phyloP scores from a whole-genome alignment of 2,329 filamentous ascomycete species.

The Epichloe hybrida region DNA sequence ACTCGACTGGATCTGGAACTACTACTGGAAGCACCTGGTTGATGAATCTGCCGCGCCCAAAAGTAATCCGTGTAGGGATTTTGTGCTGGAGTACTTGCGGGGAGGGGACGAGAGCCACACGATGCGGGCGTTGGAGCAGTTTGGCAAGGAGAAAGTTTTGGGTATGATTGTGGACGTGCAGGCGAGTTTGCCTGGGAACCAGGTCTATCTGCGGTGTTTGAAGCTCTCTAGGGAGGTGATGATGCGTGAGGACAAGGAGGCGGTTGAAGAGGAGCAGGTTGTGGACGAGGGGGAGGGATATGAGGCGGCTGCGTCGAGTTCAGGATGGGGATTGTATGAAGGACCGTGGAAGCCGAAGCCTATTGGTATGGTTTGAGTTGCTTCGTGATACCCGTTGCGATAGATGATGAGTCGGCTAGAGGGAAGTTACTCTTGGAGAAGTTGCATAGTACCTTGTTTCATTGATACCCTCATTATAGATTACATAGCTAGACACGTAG shows the following conservation, averaged over 20 bases:
- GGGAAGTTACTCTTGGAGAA: background rate
- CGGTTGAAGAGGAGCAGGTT: slow-evolving; percentile 4
- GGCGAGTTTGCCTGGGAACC: slow-evolving; percentile 26
- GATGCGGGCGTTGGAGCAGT: slow-evolving; percentile 20
- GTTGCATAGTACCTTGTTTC: background rate
- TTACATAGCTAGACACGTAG: background rate
- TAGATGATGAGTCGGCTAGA: background rate
- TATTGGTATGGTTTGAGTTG: slow-evolving; percentile 36
- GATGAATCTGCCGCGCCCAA: slow-evolving; percentile 10
- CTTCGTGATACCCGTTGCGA: background rate
- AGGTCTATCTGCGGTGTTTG: slow-evolving; percentile 29
- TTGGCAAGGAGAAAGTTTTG: slow-evolving; percentile 24
- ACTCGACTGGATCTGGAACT: slow-evolving; percentile 75
- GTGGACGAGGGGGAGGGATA: slow-evolving; percentile 4
- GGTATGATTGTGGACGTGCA: slow-evolving; percentile 25
- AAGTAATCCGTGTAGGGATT: slow-evolving; percentile 18
- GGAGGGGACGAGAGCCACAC: slow-evolving; percentile 18
- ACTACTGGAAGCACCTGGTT: slow-evolving; percentile 58
- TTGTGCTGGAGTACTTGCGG: slow-evolving; percentile 26
- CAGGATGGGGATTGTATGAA: slow-evolving; percentile 35
- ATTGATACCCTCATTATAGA: background rate
- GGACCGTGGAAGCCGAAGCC: slow-evolving; percentile 44
- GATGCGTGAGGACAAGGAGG: slow-evolving; percentile 10
- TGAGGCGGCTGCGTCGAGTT: slow-evolving; percentile 8
- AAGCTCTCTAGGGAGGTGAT: slow-evolving; percentile 30